A percentile compares a stretch with the other conserved stretches of the same genome.
Evolutionary conservation across 2,329 filamentous ascomycete genomes (phyloP).

Genomic region (Lachnellula suecica): DNA sequence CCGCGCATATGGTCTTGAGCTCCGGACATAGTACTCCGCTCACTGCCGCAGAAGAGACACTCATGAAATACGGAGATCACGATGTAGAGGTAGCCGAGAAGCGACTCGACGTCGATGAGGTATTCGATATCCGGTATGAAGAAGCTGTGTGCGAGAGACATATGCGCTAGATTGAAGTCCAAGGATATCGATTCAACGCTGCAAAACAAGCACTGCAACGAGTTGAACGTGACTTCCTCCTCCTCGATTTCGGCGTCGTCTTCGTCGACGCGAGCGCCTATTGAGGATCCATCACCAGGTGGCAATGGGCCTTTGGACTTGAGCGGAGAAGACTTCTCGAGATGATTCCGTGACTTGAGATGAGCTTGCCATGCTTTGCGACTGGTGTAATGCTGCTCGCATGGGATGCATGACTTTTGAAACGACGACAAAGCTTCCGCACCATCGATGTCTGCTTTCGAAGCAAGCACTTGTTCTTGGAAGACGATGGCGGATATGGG

Average conservation of each 20-base stretch:
- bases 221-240: constrained; percentile 26
- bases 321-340: constrained; percentile 1
- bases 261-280: neutral
- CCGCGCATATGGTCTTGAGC: constrained; percentile 51
- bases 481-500: constrained; percentile 14
- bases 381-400: constrained; percentile 11
- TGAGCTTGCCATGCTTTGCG: constrained; percentile 16
- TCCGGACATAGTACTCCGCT: constrained; percentile 41
- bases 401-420: constrained; percentile 11
- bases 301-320: neutral
- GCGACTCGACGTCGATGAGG: constrained; percentile 46
- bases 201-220: constrained; percentile 45
- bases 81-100: constrained; percentile 48
- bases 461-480: constrained; percentile 9
- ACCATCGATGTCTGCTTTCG: neutral
- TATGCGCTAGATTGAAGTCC: constrained; percentile 43
- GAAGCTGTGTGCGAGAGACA: constrained; percentile 48
- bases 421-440: constrained; percentile 1
- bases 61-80: constrained; percentile 48
- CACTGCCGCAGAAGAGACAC: constrained; percentile 49
- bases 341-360: constrained; percentile 15
- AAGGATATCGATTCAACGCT: constrained; percentile 30
- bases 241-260: neutral
- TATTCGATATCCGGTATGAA: constrained; percentile 39
- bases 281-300: neutral